These are phyloP conservation scores for Fraxinus anomala DNA, from an alignment of 257 asterid species.

Conservation along the genomic window DNA sequence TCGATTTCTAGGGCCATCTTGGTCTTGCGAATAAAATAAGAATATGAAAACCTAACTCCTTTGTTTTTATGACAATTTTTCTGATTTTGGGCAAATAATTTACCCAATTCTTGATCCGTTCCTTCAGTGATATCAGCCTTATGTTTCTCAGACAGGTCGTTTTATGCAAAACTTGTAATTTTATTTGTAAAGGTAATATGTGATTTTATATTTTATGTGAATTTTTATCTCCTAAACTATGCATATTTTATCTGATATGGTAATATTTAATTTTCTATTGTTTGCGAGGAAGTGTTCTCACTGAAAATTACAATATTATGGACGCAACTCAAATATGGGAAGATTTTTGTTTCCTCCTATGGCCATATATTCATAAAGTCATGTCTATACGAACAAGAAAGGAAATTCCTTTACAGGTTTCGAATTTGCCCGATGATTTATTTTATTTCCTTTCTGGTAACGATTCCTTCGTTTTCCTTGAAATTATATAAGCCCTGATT, in stretches of 20 bases:
- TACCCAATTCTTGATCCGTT: background rate
- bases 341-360: conserved; percentile 29
- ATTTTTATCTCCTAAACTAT: background rate
- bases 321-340: conserved; percentile 29
- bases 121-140: background rate
- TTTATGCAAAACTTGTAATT: background rate
- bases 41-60: background rate
- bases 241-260: background rate
- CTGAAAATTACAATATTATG: too few relatives aligned
- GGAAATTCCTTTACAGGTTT: conserved; percentile 26
- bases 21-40: background rate
- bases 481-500: conserved; percentile 10
- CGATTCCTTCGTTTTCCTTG: background rate
- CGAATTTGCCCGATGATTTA: conserved; percentile 21
- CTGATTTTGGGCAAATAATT: background rate
- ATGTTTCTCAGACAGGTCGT: background rate
- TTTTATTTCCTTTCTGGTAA: conserved; percentile 28
- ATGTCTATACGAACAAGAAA: conserved; percentile 15
- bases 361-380: conserved; percentile 17
- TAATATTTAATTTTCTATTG: background rate
- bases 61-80: background rate
- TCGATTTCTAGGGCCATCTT: background rate
- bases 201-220: background rate
- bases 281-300: background rate
- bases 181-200: background rate